Evolutionary conservation across 768 basidiomycete genomes (phyloP).

Genomic region (Grammothele lineata): DNA sequence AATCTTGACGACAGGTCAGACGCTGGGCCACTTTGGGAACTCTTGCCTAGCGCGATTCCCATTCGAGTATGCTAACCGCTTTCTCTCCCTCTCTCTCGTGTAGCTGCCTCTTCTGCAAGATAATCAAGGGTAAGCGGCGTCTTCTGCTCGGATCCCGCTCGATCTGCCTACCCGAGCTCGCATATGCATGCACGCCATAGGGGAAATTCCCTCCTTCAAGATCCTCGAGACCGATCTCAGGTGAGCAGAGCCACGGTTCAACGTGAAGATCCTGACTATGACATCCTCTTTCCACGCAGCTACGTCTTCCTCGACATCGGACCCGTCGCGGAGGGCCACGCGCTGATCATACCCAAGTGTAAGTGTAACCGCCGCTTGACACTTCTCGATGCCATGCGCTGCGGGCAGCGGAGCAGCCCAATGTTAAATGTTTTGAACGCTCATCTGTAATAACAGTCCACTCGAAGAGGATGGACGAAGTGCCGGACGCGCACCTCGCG

Average conservation of each 20-base stretch:
- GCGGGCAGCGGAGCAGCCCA: too few species aligned
- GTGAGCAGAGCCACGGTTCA: too few species aligned
- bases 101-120: slow-evolving; percentile 90
- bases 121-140: slow-evolving; percentile 63
- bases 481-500: slow-evolving; percentile 78
- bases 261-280: too few species aligned
- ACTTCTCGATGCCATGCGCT: too few species aligned
- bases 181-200: slow-evolving; percentile 45
- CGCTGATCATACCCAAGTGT: slow-evolving; percentile 93
- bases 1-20: too few species aligned
- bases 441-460: slow-evolving; percentile 52
- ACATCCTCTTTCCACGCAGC: too few species aligned
- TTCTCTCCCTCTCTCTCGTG: too few species aligned
- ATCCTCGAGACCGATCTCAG: slow-evolving; percentile 69
- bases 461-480: slow-evolving; percentile 75
- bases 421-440: background rate
- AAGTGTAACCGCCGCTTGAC: too few species aligned
- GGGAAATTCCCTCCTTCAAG: slow-evolving; percentile 87
- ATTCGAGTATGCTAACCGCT: too few species aligned
- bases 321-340: slow-evolving; percentile 82
- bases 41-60: too few species aligned
- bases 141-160: background rate
- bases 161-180: background rate
- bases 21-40: too few species aligned
- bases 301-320: slow-evolving; percentile 90